A percentile compares a stretch with the other conserved stretches of the same genome.
These are phyloP conservation scores for Amanita phalloides DNA, from an alignment of 768 basidiomycete genomes.

Conservation along the genomic window DNA sequence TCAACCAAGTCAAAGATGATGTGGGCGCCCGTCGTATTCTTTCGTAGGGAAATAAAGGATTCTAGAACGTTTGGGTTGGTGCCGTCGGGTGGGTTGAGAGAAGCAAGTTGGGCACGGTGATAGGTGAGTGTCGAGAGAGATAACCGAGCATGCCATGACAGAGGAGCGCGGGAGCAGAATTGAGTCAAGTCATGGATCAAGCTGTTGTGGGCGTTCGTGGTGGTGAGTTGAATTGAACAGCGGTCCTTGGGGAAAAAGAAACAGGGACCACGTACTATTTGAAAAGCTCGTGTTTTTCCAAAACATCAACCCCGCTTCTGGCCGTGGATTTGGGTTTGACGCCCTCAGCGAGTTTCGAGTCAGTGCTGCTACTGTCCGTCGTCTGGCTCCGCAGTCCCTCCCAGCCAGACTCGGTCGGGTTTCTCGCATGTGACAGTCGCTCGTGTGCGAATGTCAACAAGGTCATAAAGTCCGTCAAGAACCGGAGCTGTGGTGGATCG, in stretches of 20 bases:
- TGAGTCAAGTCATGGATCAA: conserved; percentile 27
- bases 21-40: conserved; percentile 36
- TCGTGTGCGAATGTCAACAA: conserved; percentile 27
- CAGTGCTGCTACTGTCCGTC: too few relatives aligned
- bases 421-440: conserved; percentile 13
- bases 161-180: conserved; percentile 19
- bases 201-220: conserved; percentile 7
- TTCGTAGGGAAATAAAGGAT: conserved; percentile 32
- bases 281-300: conserved; percentile 21
- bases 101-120: conserved; percentile 14
- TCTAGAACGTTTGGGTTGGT: conserved; percentile 28
- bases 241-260: neutral
- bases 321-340: neutral
- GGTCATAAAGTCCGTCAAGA: conserved; percentile 40
- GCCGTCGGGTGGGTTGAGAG: conserved; percentile 16
- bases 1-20: conserved; percentile 45
- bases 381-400: too few relatives aligned
- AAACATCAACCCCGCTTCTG: conserved; percentile 9
- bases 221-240: neutral
- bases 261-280: conserved; percentile 22
- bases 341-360: neutral
- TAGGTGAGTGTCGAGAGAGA: too few relatives aligned
- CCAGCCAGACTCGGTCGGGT: too few relatives aligned
- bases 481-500: conserved; percentile 43
- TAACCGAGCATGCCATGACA: conserved; percentile 26